Base-by-base conservation (phyloP, 768 basidiomycete species). In the Collybia mongolica region DNA sequence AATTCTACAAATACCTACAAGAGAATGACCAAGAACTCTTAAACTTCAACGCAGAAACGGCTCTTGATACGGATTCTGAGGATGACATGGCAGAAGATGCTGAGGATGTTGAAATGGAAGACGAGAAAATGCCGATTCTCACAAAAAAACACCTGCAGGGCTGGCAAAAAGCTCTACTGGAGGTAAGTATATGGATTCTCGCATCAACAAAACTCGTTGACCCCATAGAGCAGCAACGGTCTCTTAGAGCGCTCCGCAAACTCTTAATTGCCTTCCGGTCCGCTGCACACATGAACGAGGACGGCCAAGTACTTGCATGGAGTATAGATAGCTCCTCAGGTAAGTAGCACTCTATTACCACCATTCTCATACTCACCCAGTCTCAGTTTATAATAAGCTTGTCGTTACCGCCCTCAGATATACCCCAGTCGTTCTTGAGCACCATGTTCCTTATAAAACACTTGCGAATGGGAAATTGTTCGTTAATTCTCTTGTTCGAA, bases 1-100 rank as follows among this genome's bases (percentile, higher is more conserved):
- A 97, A 63, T 99, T 98, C 72, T 99, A 83, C 86, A 93, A 95
- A 70, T 99, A 95, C 65, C 77, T 99, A 2, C 88, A 95, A 72
- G 92, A 98, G 69, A 94, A 99, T 62, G 97, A 99, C 68, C 74
- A 76, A 51, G 94, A 93, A 48, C 73, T 98, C n/a, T 76, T 99
- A 2, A 79, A 91, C 3, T 98, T 98, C 62, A 73, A 83, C 36
- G 71, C 78, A 0, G 59, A 74, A 46, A 26, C 7, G 3, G 68
- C 61, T 19, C 67, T 65, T 1, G 68, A 66, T 1, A 74, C 65
- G 11, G 77, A 69, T 5, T 75, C 69, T 1, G 78, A 72, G 8
- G 80, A 76, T 2, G 74, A 72, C 6, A 77, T 71, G 3, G 75
- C 71, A 17, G 73, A 67, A 20, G 74, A 64, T 32, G 52, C 38